Percentiles rank a stretch among this genome's conserved stretches.
Evolutionary conservation across 1,284 basidiomycete genomes (phyloP).

Genomic region (Blastosporella zonata): DNA sequence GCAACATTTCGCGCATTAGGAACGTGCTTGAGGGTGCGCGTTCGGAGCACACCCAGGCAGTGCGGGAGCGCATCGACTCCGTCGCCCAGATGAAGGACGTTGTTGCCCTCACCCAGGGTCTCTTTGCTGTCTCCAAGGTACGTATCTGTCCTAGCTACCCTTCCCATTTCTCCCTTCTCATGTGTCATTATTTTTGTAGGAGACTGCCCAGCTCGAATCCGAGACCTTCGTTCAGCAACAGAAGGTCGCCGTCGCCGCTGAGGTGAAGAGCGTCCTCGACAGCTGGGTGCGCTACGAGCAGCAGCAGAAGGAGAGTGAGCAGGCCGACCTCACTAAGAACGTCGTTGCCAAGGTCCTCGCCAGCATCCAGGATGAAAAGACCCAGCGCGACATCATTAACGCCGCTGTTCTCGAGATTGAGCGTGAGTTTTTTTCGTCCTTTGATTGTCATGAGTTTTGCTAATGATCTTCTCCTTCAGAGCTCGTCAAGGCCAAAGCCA

Average conservation of each 20-base stretch:
- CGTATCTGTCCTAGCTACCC: constrained; percentile 22
- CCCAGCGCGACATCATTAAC: constrained; percentile 87
- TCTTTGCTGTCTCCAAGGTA: constrained; percentile 93
- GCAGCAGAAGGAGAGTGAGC: constrained; percentile 94
- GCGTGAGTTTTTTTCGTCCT: constrained; percentile 55
- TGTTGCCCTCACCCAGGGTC: constrained; percentile 83
- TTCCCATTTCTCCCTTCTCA: background rate
- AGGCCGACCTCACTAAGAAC: constrained; percentile 83
- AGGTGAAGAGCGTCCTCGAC: constrained; percentile 95
- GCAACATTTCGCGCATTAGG: constrained; percentile 82
- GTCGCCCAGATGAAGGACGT: constrained; percentile 95
- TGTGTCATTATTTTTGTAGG: constrained; percentile 41
- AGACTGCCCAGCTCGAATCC: constrained; percentile 90
- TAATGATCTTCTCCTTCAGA: constrained; percentile 25
- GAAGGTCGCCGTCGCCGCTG: constrained; percentile 82
- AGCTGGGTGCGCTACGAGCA: constrained; percentile 98
- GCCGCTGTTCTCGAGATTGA: constrained; percentile 90
- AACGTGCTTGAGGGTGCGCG: constrained; percentile 82
- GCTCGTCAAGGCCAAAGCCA: constrained; percentile 50
- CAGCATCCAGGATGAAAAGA: constrained; percentile 85
- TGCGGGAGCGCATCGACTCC: constrained; percentile 88
- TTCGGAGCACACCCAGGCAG: constrained; percentile 88
- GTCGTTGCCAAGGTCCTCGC: constrained; percentile 88
- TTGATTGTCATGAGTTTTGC: background rate
- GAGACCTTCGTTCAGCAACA: constrained; percentile 91